Percentiles rank a stretch among this genome's conserved stretches.
These are phyloP conservation scores for Vigna trinervia DNA, from an alignment of 306 rosid species.

Conservation along the genomic window DNA sequence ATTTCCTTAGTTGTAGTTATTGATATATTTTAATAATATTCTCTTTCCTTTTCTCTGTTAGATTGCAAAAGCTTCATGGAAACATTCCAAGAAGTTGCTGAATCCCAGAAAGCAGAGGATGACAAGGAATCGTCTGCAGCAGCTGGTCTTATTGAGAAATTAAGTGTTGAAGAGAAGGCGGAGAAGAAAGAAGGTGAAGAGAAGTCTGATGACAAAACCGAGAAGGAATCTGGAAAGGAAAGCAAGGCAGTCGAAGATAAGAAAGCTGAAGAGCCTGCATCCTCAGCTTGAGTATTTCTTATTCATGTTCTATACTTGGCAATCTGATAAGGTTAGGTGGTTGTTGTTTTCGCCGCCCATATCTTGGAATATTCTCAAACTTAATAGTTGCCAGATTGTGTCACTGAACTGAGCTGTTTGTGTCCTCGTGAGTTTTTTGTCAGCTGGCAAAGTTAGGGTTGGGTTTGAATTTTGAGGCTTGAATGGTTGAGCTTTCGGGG, in stretches of 20 bases:
- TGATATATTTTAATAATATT: background rate
- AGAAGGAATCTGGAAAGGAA: conserved; percentile 45
- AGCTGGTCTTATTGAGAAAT: conserved; percentile 75
- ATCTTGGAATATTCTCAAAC: conserved; percentile 48
- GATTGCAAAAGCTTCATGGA: conserved; percentile 92
- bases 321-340: conserved; percentile 55
- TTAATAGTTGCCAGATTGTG: conserved; percentile 54
- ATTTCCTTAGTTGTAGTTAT: background rate
- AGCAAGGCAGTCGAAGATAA: conserved; percentile 54
- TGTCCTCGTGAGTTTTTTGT: conserved; percentile 53
- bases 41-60: conserved; percentile 36
- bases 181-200: conserved; percentile 52
- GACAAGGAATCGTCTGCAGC: conserved; percentile 64
- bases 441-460: conserved; percentile 55
- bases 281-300: conserved; percentile 57
- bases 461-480: conserved; percentile 56
- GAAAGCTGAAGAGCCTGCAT: conserved; percentile 64
- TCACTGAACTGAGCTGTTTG: conserved; percentile 52
- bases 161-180: conserved; percentile 74
- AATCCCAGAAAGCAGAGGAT: conserved; percentile 76
- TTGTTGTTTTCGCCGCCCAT: conserved; percentile 49
- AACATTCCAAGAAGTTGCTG: conserved; percentile 88
- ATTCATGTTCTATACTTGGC: conserved; percentile 46
- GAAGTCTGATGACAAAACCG: conserved; percentile 56
- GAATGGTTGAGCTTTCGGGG: conserved; percentile 52